Base-by-base conservation (phyloP, 106 monocot species). In the Dendrobium catenatum region DNA sequence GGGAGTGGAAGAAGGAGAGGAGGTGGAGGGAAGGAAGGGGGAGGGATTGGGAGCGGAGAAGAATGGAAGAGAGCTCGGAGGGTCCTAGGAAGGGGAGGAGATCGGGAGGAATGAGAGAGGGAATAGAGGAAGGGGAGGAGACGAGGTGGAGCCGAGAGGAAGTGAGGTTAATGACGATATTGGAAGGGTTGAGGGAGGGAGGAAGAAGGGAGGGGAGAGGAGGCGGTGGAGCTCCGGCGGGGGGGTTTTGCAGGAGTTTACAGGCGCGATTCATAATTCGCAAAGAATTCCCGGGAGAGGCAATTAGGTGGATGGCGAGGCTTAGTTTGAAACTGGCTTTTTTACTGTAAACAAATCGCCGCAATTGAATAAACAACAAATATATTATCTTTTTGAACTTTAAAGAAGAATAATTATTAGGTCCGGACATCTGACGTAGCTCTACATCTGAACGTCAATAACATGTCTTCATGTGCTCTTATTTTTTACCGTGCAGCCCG, bases 11-110 rank as follows among this genome's bases (percentile, higher is more conserved):
- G 81, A 94, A 86, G 90, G 44, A 75, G 20, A 46, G 74, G 42
- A 90, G 87, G 72, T n/a, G 82, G 84, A 92, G 84, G 79, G 88
- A 81, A 26, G 87, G 66, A 79, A 88, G 66, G 81, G 93, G 88
- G 73, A 73, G 77, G 80, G 93, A 84, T 26, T 89, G 89, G 73
- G 83, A 84, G 40, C 84, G 75, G 81, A 83, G 81, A 54, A 91
- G 88, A 82, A 92, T 72, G 46, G 68, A 46, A 61, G 89, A 83
- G 83, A 91, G 68, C 9, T 86, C 86, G 40, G 66, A 17, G 70
- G 85, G 67, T 43, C 83, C 78, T 19, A 92, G 81, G 77, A 83
- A 81, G 66, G 83, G 85, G 44, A 89, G 77, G 76, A 85, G 88
- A 79, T 78, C 75, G 80, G 76, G 58, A 79, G 61, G 40, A 27